phyloP scores from a whole-genome alignment of 345 rosid genomes.

The Moricandia moricandioides region DNA sequence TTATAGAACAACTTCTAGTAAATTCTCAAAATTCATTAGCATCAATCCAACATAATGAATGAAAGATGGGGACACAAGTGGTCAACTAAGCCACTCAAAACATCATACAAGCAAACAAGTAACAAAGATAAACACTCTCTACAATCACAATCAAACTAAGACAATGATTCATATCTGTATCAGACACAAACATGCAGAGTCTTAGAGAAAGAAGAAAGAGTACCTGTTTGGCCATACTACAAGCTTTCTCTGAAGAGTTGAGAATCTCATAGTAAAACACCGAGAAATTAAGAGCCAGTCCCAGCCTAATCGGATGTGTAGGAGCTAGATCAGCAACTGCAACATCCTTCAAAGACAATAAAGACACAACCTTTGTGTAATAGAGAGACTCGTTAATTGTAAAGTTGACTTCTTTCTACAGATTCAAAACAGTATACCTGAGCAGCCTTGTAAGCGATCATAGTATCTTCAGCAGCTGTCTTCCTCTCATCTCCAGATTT shows the following conservation, averaged over 20 bases:
- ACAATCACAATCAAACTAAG: not conserved
- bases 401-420: not conserved
- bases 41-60: slow-evolving; percentile 23
- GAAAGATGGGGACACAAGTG: slow-evolving; percentile 12
- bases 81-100: not conserved
- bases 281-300: slow-evolving; percentile 65
- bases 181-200: not conserved
- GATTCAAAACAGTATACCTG: slow-evolving; percentile 37
- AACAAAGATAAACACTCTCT: not conserved
- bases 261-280: slow-evolving; percentile 72
- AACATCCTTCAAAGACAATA: slow-evolving; percentile 45
- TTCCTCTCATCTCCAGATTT: slow-evolving; percentile 60
- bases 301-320: slow-evolving; percentile 68
- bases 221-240: slow-evolving; percentile 74
- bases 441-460: slow-evolving; percentile 55
- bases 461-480: slow-evolving; percentile 56
- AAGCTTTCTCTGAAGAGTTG: slow-evolving; percentile 67
- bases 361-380: not conserved
- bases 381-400: not conserved
- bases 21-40: not conserved
- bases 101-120: too few relatives aligned
- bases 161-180: not conserved
- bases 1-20: not conserved
- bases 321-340: slow-evolving; percentile 63
- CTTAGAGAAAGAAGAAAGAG: not conserved